These are phyloP conservation scores for Kalanchoe fedtschenkoi DNA, from an alignment of 164 flowering plant genomes.

Conservation along the genomic window DNA sequence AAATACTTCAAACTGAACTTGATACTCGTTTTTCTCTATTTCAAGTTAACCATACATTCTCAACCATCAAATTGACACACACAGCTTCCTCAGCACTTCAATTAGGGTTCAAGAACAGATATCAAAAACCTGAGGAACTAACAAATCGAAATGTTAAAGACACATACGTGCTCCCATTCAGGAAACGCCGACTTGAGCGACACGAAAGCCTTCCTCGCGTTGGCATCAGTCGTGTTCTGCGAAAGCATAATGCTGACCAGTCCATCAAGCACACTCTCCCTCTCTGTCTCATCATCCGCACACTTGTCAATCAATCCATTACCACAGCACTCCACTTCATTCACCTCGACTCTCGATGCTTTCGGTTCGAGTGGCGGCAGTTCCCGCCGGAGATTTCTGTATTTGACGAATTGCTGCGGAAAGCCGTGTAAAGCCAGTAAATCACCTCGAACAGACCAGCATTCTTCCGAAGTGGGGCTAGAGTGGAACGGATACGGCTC, in stretches of 20 bases:
- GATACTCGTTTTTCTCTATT: no score
- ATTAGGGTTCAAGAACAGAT: neutral
- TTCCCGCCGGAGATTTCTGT: conserved; percentile 25
- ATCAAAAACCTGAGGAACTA: neutral
- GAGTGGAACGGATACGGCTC: conserved; percentile 44
- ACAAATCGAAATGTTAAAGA: neutral
- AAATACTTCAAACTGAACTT: no score
- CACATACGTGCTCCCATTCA: conserved; percentile 67
- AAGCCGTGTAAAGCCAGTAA: conserved; percentile 68
- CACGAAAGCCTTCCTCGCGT: conserved; percentile 64
- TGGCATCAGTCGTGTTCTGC: conserved; percentile 81
- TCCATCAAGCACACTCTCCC: conserved; percentile 78
- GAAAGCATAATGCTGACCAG: conserved; percentile 58
- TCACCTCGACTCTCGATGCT: neutral
- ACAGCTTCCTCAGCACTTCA: no score
- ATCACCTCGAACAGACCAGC: conserved; percentile 47
- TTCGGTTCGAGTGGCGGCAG: neutral
- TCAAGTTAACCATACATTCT: no score
- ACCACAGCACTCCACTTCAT: neutral
- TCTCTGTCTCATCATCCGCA: conserved; percentile 12
- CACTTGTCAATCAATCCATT: no score
- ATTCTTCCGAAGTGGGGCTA: conserved; percentile 66
- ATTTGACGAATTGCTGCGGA: conserved; percentile 64
- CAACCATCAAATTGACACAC: no score
- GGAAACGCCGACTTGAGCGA: conserved; percentile 71